Evolutionary conservation across 2,329 filamentous ascomycete genomes (phyloP), one percentile per base, ranked within the genome.

Genomic region (Aspergillus glaucus): DNA sequence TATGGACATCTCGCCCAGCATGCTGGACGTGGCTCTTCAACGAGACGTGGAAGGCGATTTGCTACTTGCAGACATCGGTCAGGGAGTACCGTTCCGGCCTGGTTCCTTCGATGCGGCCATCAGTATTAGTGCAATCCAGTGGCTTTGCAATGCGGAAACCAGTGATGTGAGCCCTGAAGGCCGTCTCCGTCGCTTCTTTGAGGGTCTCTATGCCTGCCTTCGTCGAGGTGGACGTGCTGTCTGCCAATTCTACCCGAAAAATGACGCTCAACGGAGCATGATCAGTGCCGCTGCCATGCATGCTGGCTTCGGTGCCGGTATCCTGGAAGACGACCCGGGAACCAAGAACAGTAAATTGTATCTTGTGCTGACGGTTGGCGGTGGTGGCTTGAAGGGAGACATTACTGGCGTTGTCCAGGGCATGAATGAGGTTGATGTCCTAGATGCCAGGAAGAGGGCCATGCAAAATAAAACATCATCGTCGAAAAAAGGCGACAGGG

Each of bases 331-430:
- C 69, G 92, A 97, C 66, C 88, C 88, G 0, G 92, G 90, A 40
- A 98, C 93, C 34, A 98, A 98, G 78, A 96, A 91, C 64, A 83
- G 86, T 58, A 98, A 98, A 76, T 76, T 94, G n/a, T 98, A 98
- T 67, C 77, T 98, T 2, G 92, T 98, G 0, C 74, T 98, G 28
- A 96, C 90, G 0, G 93, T 95, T 1, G 93, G 92, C 28, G 82
- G 81, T 1, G 86, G 87, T 7, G 78, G 80, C 43, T 51, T 79
- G 43, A 65, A 73, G 40, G 77, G 76, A 7, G 91, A 95, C 65
- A 96, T 98, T 55, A 96, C 91, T 0, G 87, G 88, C 5, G 87
- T 95, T 3, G 89, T 98, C 10, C 79, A 85, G 51, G 88, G 87
- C 1, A 88, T 97, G 89, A 87, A 93, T 17, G 86, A 79, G 37